Conservation (phyloP, 768 basidiomycete genomes). For the Royoungia palumana region DNA sequence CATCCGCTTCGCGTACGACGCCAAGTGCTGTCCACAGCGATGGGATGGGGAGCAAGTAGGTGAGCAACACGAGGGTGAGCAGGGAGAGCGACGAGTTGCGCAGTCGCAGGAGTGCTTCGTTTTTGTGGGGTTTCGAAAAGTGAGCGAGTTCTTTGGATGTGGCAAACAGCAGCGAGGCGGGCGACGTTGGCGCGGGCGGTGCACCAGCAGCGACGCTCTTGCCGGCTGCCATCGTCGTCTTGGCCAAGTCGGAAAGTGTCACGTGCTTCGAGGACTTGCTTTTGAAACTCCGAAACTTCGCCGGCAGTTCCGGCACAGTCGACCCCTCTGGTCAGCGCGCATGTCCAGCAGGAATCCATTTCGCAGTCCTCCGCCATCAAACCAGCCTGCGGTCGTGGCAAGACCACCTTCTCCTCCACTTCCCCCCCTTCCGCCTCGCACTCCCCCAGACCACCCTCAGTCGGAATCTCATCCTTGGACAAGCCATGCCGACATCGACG, state of each 20-base stretch:
- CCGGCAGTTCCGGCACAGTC: too few relatives aligned
- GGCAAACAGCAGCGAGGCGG: constrained; percentile 23
- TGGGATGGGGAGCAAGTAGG: constrained; percentile 37
- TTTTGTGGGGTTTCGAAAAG: constrained; percentile 34
- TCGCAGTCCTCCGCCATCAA: constrained; percentile 1
- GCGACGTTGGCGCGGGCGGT: constrained; percentile 15
- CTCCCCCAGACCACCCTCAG: too few relatives aligned
- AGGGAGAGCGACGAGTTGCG: constrained; percentile 38
- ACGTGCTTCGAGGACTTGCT: too few relatives aligned
- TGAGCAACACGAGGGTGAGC: constrained; percentile 31
- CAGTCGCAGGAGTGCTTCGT: constrained; percentile 37
- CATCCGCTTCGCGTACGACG: constrained; percentile 24
- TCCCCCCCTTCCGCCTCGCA: constrained; percentile 2
- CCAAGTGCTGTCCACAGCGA: constrained; percentile 35
- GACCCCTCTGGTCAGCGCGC: too few relatives aligned
- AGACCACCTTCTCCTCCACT: constrained; percentile 11
- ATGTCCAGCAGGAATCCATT: constrained; percentile 23
- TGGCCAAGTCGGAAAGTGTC: too few relatives aligned
- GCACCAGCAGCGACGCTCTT: neutral
- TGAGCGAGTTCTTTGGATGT: constrained; percentile 18
- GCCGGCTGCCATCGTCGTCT: constrained; percentile 14
- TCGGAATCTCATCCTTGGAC: neutral
- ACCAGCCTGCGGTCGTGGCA: too few relatives aligned
- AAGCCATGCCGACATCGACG: constrained; percentile 27
- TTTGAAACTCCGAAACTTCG: too few relatives aligned